Conservation (phyloP, 202 grass and related monocot species). For the Carex arenaria region DNA sequence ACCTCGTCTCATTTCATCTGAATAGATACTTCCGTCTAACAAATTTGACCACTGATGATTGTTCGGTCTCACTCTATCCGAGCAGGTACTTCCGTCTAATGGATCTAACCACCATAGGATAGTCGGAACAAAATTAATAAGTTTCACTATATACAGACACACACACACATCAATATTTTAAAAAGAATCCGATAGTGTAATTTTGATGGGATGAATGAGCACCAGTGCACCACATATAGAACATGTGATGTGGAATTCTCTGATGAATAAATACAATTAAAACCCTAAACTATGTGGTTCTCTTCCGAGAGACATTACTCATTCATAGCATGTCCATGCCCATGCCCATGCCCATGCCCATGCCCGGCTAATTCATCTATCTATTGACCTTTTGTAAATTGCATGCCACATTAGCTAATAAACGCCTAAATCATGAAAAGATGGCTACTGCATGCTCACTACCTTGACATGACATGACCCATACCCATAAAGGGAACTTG, state of each 20-base stretch:
- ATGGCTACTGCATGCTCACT: not conserved
- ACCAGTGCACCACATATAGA: not conserved
- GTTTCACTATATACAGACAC: too few relatives aligned
- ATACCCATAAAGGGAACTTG: not conserved
- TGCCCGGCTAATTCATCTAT: not conserved
- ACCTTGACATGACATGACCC: not conserved
- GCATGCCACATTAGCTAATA: not conserved
- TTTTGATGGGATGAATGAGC: not conserved
- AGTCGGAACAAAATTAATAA: too few relatives aligned
- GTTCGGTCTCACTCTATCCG: too few relatives aligned
- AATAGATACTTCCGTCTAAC: too few relatives aligned
- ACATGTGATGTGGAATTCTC: not conserved
- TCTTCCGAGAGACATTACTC: not conserved
- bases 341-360: too few relatives aligned
- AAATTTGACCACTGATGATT: rapidly evolving
- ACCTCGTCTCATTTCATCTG: too few relatives aligned
- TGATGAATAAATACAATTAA: not conserved
- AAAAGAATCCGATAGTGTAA: too few relatives aligned
- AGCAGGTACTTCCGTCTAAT: too few relatives aligned
- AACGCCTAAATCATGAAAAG: not conserved
- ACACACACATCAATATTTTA: too few relatives aligned
- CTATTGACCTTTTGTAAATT: not conserved
- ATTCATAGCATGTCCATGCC: not conserved
- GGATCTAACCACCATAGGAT: too few relatives aligned
- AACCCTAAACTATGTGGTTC: too few relatives aligned